A percentile compares a stretch with the other conserved stretches of the same genome.
phyloP scores from a whole-genome alignment of 2,329 filamentous ascomycete species.

The Immersiporthe knoxdaviesiana region DNA sequence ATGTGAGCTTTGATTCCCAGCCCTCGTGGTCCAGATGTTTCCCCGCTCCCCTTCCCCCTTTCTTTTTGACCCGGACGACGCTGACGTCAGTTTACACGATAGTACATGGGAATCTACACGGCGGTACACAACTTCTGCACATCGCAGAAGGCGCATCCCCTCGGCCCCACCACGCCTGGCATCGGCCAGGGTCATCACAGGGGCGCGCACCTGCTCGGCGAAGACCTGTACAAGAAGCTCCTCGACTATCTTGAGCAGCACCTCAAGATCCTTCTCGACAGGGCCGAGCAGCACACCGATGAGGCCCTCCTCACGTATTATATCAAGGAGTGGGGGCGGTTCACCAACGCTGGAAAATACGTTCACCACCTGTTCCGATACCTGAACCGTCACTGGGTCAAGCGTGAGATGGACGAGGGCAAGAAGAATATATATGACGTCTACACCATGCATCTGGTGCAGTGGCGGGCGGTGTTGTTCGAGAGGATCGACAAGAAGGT shows the following conservation, averaged over 20 bases:
- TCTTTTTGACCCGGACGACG: slow-evolving; percentile 22
- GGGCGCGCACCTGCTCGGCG: slow-evolving; percentile 83
- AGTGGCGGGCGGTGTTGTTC: slow-evolving; percentile 94
- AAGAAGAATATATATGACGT: slow-evolving; percentile 99
- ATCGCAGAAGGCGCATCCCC: slow-evolving; percentile 76
- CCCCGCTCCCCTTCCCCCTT: slow-evolving; percentile 26
- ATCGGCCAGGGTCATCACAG: slow-evolving; percentile 30
- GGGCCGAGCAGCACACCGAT: slow-evolving; percentile 80
- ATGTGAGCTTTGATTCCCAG: slow-evolving; percentile 53
- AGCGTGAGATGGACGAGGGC: slow-evolving; percentile 96
- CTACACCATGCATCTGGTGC: slow-evolving; percentile 93
- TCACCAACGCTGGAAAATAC: slow-evolving; percentile 94
- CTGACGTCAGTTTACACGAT: slow-evolving; percentile 25
- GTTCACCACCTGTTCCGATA: slow-evolving; percentile 97
- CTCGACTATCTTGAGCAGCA: slow-evolving; percentile 83
- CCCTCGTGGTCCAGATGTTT: neutral
- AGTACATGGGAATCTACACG: slow-evolving; percentile 97
- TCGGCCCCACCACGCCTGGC: slow-evolving; percentile 47
- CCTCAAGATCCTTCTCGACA: slow-evolving; percentile 68
- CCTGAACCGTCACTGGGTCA: slow-evolving; percentile 98
- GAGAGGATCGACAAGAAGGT: slow-evolving; percentile 81
- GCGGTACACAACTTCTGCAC: slow-evolving; percentile 99
- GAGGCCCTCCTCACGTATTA: slow-evolving; percentile 92
- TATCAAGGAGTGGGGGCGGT: slow-evolving; percentile 94
- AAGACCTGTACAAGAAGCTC: slow-evolving; percentile 92